These are phyloP conservation scores for Chenopodium suecicum DNA, from an alignment of 148 eudicot genomes.

Conservation along the genomic window DNA sequence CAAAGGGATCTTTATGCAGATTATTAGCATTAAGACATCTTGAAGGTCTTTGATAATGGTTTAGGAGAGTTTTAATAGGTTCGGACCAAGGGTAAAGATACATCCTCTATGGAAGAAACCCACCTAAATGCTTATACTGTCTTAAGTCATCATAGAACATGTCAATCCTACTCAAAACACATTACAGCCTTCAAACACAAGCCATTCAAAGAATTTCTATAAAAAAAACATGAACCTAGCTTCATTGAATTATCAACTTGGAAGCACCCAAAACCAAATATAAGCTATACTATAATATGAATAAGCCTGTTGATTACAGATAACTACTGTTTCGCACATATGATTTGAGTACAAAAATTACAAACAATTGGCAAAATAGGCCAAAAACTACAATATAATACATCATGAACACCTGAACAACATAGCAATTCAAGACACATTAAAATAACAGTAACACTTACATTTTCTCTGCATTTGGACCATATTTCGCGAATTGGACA, in stretches of 20 bases:
- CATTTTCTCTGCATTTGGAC: slow-evolving; percentile 93
- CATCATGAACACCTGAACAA: neutral
- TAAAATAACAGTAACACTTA: slow-evolving; percentile 32
- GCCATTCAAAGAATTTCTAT: neutral
- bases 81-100: too few species aligned
- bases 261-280: too few species aligned
- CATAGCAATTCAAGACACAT: neutral
- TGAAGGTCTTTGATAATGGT: too few species aligned
- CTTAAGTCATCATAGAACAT: too few species aligned
- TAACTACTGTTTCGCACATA: too few species aligned
- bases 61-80: too few species aligned
- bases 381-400: neutral
- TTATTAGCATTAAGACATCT: too few species aligned
- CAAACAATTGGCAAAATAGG: neutral
- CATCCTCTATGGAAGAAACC: too few species aligned
- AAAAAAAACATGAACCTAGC: neutral
- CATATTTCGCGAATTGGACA: slow-evolving; percentile 89
- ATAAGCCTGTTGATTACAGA: neutral
- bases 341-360: neutral
- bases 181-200: neutral
- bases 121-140: too few species aligned
- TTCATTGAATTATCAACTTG: too few species aligned
- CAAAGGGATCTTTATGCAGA: too few species aligned
- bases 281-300: neutral
- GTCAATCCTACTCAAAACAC: neutral